Evolutionary conservation across 441 rosid genomes (phyloP).

Genomic region (Francoa sonchifolia): DNA sequence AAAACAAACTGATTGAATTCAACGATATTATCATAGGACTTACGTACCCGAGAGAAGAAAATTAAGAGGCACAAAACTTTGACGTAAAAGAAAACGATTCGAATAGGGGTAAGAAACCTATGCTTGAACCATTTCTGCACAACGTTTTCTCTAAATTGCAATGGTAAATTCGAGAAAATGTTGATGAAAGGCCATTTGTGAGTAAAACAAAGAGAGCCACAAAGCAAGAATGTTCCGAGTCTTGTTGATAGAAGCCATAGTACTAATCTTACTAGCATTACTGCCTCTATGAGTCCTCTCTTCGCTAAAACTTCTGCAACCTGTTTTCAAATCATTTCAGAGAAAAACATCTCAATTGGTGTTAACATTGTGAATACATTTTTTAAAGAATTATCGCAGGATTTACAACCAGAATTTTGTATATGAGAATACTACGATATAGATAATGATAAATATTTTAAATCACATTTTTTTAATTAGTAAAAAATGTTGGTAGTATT

Average conservation of each 20-base stretch:
- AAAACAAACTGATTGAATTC: background rate
- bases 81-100: slow-evolving; percentile 11
- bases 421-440: no score
- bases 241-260: slow-evolving; percentile 10
- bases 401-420: background rate
- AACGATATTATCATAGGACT: background rate
- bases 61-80: slow-evolving; percentile 11
- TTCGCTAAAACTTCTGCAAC: slow-evolving; percentile 11
- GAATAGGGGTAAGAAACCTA: slow-evolving; percentile 9
- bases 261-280: slow-evolving; percentile 7
- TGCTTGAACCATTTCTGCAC: slow-evolving; percentile 11
- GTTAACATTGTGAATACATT: background rate
- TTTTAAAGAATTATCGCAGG: background rate
- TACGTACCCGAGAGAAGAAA: slow-evolving; percentile 12
- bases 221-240: slow-evolving; percentile 15
- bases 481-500: no score
- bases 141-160: slow-evolving; percentile 11
- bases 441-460: no score
- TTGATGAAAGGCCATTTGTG: slow-evolving; percentile 2
- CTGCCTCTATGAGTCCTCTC: slow-evolving; percentile 4
- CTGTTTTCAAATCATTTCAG: background rate
- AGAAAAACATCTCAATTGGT: background rate
- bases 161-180: slow-evolving; percentile 7
- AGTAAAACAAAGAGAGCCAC: slow-evolving; percentile 8
- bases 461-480: no score